Evolutionary conservation across 179 eudicot genomes (phyloP).

Genomic region (Sideroxylon spinosum): DNA sequence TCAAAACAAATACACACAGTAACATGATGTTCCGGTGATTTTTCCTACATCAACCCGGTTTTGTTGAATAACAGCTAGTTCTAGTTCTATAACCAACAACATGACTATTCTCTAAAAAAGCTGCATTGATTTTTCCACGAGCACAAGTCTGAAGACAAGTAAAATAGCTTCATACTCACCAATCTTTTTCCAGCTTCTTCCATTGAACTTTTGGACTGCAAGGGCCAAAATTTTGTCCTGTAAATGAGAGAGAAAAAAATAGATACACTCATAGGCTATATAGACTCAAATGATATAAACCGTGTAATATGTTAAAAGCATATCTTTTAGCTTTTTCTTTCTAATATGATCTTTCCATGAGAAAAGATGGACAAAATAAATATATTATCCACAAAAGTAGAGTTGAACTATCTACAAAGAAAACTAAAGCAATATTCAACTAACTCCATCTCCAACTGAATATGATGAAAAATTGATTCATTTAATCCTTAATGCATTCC

Average conservation of each 20-base stretch:
- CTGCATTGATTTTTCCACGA: not conserved
- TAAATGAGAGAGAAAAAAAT: not conserved
- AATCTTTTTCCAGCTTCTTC: slow-evolving; percentile 75
- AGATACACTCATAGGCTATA: not conserved
- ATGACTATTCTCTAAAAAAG: not conserved
- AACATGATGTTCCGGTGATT: not conserved
- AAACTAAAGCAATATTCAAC: not conserved
- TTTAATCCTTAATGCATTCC: too few relatives aligned
- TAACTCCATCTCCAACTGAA: not conserved
- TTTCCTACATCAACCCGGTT: not conserved
- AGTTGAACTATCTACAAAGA: not conserved
- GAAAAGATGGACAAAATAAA: not conserved
- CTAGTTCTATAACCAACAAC: slow-evolving; percentile 9
- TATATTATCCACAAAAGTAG: not conserved
- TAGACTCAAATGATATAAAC: not conserved
- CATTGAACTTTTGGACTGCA: slow-evolving; percentile 42
- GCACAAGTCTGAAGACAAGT: not conserved
- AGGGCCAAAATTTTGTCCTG: slow-evolving; percentile 28
- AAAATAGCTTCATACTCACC: slow-evolving; percentile 33
- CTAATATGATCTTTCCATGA: not conserved
- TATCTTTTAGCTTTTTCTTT: not conserved
- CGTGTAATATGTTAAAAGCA: not conserved
- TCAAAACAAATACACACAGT: too few relatives aligned
- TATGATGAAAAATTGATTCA: not conserved
- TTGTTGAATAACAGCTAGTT: not conserved